phyloP scores from a whole-genome alignment of 805 yeast genomes.

The Metschnikowia henanensis region DNA sequence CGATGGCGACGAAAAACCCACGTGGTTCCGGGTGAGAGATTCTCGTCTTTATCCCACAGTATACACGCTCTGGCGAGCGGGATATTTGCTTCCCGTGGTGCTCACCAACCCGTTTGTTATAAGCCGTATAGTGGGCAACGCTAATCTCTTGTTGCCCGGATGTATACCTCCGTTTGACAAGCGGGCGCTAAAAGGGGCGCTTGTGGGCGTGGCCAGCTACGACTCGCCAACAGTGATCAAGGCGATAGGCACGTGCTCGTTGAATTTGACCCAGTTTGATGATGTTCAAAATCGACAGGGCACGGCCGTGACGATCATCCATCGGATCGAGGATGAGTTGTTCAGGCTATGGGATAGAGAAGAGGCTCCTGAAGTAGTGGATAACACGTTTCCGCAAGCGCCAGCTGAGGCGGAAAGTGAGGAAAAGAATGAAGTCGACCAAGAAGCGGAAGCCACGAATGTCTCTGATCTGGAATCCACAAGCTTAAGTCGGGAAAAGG shows the following conservation, averaged over 20 bases:
- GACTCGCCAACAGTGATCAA: constrained; percentile 59
- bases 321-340: constrained; percentile 66
- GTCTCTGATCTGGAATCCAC: no score
- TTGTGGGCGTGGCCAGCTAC: constrained; percentile 72
- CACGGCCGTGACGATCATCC: constrained; percentile 74
- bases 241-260: constrained; percentile 68
- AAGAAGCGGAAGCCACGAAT: no score
- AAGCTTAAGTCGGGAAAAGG: no score
- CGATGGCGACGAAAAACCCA: constrained; percentile 62
- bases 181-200: constrained; percentile 46
- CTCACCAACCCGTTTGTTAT: constrained; percentile 75
- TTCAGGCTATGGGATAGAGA: constrained; percentile 49
- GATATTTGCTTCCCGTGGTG: constrained; percentile 64
- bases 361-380: constrained; percentile 23
- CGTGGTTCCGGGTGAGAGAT: constrained; percentile 69
- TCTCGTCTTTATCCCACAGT: constrained; percentile 65
- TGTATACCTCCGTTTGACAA: constrained; percentile 58
- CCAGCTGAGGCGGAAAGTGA: background rate
- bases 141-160: constrained; percentile 79
- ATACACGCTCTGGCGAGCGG: constrained; percentile 69
- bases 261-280: constrained; percentile 45
- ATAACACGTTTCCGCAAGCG: constrained; percentile 1
- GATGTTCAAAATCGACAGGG: constrained; percentile 68
- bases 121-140: constrained; percentile 71
- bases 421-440: background rate